Base-by-base conservation (phyloP, 2,329 filamentous ascomycete genomes). In the Fusarium siculi region DNA sequence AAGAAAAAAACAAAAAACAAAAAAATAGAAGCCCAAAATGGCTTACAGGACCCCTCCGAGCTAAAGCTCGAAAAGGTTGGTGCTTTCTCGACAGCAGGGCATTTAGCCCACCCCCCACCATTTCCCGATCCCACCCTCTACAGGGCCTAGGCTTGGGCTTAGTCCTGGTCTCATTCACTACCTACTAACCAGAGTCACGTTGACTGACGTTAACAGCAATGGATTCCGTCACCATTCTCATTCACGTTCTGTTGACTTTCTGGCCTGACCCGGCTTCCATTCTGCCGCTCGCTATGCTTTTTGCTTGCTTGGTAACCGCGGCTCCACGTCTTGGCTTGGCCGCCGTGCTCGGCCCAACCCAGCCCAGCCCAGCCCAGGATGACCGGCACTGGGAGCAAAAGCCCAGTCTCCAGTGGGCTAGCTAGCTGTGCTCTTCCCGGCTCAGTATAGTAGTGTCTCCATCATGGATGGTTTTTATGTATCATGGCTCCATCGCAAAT, bases 361-460 rank as follows among this genome's bases (percentile, higher is more conserved):
- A 50, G 53, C 53, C 53, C 53, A 56, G 30, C 30, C 30, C 30
- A 32, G 60, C 32, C 47, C 47, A 65, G 54, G 63, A 62, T 68
- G 68, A 28, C 62, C 61, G 52, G 72, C 72, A 74, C 49, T 67
- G 66, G 55, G 55, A 64, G 30, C 34, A 58, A 52, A 72, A 69
- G 66, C 28, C 37, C 55, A 67, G 42, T 58, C 60, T 66, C 52
- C 53, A 67, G 70, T 68, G 54, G 56, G 49, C 49, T 73, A 73
- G 44, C 53, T 73, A 73, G 70, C 30, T 71, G 61, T 67, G 46
- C 62, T 44, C 70, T 73, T 71, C 64, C 68, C 55, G 61, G 57
- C 58, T 56, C 60, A 53, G 68, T 63, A 71, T 57, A 44, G 68
- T 74, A 73, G 62, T 74, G 70, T 73, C 66, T 63, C 70, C 70